Conservation (phyloP, 2,329 filamentous ascomycete species). For the Fusarium burgessii region DNA sequence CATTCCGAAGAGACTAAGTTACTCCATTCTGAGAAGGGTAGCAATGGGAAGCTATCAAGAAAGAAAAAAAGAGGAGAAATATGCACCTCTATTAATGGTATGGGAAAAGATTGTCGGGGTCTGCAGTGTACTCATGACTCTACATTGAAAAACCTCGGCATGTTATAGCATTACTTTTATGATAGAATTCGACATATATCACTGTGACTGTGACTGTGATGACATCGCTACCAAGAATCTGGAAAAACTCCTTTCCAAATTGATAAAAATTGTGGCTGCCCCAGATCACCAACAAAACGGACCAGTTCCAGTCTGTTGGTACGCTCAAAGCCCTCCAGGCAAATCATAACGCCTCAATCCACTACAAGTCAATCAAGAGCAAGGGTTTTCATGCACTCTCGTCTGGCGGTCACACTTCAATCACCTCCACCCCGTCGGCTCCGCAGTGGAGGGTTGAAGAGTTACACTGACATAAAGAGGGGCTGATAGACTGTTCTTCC, state of each 20-base stretch:
- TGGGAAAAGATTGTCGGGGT: not conserved
- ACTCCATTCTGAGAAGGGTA: not conserved
- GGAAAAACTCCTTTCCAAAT: not conserved
- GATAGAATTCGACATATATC: not conserved
- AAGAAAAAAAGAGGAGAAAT: constrained; percentile 23
- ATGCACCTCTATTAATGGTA: not conserved
- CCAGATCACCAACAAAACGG: constrained; percentile 8
- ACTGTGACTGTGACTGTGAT: not conserved
- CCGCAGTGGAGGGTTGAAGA: not conserved
- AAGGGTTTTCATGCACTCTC: constrained; percentile 10
- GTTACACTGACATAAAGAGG: constrained; percentile 1
- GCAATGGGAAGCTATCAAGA: constrained; percentile 17
- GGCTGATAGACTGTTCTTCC: not conserved
- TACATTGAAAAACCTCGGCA: not conserved
- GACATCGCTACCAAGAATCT: constrained; percentile 8
- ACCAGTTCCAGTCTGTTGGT: constrained; percentile 28
- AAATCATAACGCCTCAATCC: constrained; percentile 13
- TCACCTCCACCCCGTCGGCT: not conserved
- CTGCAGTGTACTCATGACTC: not conserved
- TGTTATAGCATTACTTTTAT: not conserved
- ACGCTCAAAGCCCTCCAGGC: not conserved
- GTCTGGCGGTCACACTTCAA: constrained; percentile 9
- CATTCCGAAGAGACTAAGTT: constrained; percentile 1
- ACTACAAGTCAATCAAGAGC: not conserved
- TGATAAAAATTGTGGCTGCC: constrained; percentile 16